These are phyloP conservation scores for Monosporascus ibericus DNA, from an alignment of 2,329 filamentous ascomycete species.

Conservation along the genomic window DNA sequence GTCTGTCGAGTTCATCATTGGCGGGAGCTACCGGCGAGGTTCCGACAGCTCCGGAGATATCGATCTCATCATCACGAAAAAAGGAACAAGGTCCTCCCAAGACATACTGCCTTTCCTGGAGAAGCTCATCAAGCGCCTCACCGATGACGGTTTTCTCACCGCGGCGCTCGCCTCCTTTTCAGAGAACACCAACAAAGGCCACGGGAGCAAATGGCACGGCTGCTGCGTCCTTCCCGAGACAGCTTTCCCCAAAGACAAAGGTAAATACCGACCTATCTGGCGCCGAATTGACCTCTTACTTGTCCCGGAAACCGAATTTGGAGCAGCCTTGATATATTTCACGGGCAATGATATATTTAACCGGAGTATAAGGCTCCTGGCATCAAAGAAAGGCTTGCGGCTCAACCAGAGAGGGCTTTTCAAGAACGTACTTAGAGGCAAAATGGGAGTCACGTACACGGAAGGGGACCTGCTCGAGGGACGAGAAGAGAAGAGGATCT, in stretches of 20 bases:
- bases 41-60: slow-evolving; percentile 71
- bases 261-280: slow-evolving; percentile 50
- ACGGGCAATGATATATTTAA: slow-evolving; percentile 96
- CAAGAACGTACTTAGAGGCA: slow-evolving; percentile 58
- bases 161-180: slow-evolving; percentile 56
- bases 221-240: slow-evolving; percentile 62
- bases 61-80: slow-evolving; percentile 75
- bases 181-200: slow-evolving; percentile 29
- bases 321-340: slow-evolving; percentile 88
- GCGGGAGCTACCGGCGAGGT: slow-evolving; percentile 81
- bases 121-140: slow-evolving; percentile 56
- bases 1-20: slow-evolving; percentile 63
- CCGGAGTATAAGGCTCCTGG: slow-evolving; percentile 72
- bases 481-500: slow-evolving; percentile 70
- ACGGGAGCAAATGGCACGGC: slow-evolving; percentile 77
- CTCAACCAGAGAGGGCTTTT: slow-evolving; percentile 81
- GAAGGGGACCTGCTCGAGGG: slow-evolving; percentile 70
- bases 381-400: slow-evolving; percentile 73
- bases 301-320: slow-evolving; percentile 72
- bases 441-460: slow-evolving; percentile 52
- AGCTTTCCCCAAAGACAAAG: slow-evolving; percentile 18
- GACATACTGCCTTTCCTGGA: slow-evolving; percentile 59
- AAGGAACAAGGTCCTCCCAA: slow-evolving; percentile 42
- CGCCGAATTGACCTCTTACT: slow-evolving; percentile 79
- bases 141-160: slow-evolving; percentile 59